Evolutionary conservation across 2,329 filamentous ascomycete species (phyloP), one percentile per base, ranked within the genome.

Genomic region (Polytolypa hystricis): DNA sequence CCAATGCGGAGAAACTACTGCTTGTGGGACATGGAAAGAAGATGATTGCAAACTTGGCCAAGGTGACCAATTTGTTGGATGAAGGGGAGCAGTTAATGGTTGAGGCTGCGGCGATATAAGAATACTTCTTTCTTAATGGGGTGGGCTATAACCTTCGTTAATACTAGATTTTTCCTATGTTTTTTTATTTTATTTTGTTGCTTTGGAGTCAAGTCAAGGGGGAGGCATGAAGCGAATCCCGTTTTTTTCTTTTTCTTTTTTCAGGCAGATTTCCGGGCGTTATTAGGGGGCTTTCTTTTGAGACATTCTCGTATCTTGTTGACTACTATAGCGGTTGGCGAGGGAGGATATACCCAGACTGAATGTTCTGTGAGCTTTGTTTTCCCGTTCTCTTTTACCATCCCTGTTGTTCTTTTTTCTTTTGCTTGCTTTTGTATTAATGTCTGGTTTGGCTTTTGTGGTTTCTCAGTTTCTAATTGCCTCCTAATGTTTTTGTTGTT

Each of bases 1-100:
- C 85, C 18, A 95, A 98, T 57, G 91, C 91, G 14, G 91, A 98
- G 76, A 98, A 96, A 64, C 58, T 98, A 55, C 62, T 98, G 50
- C 71, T 98, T 20, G 84, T 94, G 10, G 87, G 84, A 2, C 78
- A 94, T 52, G 93, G 89, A 29, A 74, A 76, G 54, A 83, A 80
- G 52, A 79, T 95, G 73, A 79, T 95, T 50, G 73, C 72, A 45
- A 87, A 95, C 59, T 52, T 96, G 58, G 79, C 80, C 54, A 84
- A 80, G 58, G 83, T 98, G 35, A 83, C 83, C 44, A 82, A 85
- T 47, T 69, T 95, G 60, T 62, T 98, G 53, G 89, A 98, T 60
- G 91, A 98, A 58, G 86, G 85, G 1, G 91, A 98, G 68, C 82
- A 91, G 59, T 66, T 94, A 47, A 81, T 93, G 73, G 76, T 76